Base-by-base conservation (phyloP, 345 rosid genomes). In the Pistacia atlantica region DNA sequence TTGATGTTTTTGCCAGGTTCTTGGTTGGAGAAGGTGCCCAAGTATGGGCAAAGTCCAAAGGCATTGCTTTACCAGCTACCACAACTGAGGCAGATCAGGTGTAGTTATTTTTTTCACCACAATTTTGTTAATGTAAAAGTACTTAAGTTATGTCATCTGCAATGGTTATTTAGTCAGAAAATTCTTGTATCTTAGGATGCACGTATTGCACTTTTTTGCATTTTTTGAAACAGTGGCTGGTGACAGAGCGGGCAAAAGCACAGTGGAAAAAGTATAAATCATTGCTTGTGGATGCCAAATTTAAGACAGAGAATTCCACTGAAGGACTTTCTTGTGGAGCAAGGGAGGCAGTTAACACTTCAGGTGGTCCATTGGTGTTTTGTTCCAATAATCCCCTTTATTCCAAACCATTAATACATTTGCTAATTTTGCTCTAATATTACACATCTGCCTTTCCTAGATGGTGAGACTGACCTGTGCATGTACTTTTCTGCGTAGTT, bases 1-100 rank as follows among this genome's bases (percentile, higher is more conserved):
- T 62, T 33, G 37, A 62, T 73, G 3, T 62, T 31, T 18, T 3
- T 2, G 28, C 17, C 65, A 96, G 98, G 96, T 89, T 96, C 82
- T 89, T 96, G 87, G 99, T 82, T 69, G 97, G 99, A 73, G 99
- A 93, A 89, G 98, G 98, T 80, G 97, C 99, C 28, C 81, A 84
- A 51, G 42, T 69, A 74, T 96, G 98, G 98, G 97, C 91, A 46
- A 85, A 82, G 68, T 89, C 93, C 75, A 91, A 86, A 82, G 92
- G 87, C 72, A 65, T 87, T 87, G 20, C 69, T 72, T 75, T 86
- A 65, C 87, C 92, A 49, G 89, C 75, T 62, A 88, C 87, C 67
- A 55, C 56, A 76, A 76, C 55, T 35, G 89, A 92, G 84, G 92
- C 95, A 56, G 86, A 95, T 58, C 83, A 92, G 99, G 99, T 95